Evolutionary conservation across 2,329 filamentous ascomycete species (phyloP).

Genomic region (Cytospora piceicola): DNA sequence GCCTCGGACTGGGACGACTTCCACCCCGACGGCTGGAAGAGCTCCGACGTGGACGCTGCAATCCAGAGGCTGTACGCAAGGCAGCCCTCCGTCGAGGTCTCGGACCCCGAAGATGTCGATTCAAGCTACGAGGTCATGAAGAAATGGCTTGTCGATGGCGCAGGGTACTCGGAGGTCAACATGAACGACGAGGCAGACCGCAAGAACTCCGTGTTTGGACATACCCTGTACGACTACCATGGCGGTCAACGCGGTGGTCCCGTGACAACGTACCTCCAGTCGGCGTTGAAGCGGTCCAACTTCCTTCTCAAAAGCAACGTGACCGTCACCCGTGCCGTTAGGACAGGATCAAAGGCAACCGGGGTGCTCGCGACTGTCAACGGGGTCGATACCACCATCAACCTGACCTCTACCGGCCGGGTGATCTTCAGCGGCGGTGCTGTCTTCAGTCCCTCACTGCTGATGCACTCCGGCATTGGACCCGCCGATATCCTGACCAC

Average conservation of each 20-base stretch:
- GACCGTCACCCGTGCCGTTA: constrained; percentile 65
- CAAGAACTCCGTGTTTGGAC: constrained; percentile 68
- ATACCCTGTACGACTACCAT: constrained; percentile 69
- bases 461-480: constrained; percentile 47
- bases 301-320: constrained; percentile 71
- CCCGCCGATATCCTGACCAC: constrained; percentile 33
- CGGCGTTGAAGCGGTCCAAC: constrained; percentile 62
- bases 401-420: constrained; percentile 39
- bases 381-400: constrained; percentile 41
- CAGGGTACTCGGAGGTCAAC: constrained; percentile 66
- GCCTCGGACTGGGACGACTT: constrained; percentile 68
- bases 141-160: constrained; percentile 55
- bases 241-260: constrained; percentile 71
- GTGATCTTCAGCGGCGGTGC: constrained; percentile 45
- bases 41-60: constrained; percentile 61
- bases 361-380: constrained; percentile 58
- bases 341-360: constrained; percentile 63
- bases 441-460: constrained; percentile 38
- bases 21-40: constrained; percentile 74
- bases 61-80: constrained; percentile 66
- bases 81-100: constrained; percentile 69
- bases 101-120: constrained; percentile 68
- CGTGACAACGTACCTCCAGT: constrained; percentile 71
- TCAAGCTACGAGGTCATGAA: constrained; percentile 58
- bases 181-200: constrained; percentile 58